Conservation (phyloP, 768 basidiomycete species). For the Kwoniella shandongensis region DNA sequence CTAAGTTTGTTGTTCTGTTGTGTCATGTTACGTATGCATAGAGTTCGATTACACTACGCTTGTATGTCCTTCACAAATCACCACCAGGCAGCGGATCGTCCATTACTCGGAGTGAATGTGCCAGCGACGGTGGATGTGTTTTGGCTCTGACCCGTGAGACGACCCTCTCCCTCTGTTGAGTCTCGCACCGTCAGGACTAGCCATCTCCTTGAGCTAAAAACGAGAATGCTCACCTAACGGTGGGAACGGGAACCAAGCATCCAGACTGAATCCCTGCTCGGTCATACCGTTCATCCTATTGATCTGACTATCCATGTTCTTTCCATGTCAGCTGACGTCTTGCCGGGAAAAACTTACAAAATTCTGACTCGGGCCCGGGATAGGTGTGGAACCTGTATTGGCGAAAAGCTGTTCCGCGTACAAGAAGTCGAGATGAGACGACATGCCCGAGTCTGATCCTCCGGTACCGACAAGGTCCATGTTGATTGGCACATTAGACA, state of each 20-base stretch:
- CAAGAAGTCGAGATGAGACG: conserved; percentile 34
- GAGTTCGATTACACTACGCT: no score
- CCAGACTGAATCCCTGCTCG: conserved; percentile 21
- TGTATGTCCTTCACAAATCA: no score
- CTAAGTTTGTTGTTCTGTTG: no score
- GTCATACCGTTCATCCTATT: not conserved
- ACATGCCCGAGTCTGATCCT: conserved; percentile 6
- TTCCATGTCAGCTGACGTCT: not conserved
- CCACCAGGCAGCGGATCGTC: no score
- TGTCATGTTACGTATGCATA: no score
- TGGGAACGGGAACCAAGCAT: conserved; percentile 44
- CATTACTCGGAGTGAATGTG: no score
- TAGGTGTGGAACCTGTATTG: not conserved
- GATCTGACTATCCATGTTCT: conserved; percentile 6
- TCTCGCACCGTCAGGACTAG: no score
- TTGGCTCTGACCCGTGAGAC: no score
- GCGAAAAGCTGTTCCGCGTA: conserved; percentile 42
- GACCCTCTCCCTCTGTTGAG: no score
- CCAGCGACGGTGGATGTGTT: no score
- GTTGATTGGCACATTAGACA: conserved; percentile 7
- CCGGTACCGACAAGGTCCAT: not conserved
- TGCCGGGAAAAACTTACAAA: conserved; percentile 3
- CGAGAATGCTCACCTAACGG: conserved; percentile 31
- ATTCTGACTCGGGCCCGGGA: conserved; percentile 7
- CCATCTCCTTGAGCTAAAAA: no score